Percentiles rank a stretch among this genome's conserved stretches.
Conservation (phyloP, 768 basidiomycete species). For the Aureoboletus auriporus region DNA sequence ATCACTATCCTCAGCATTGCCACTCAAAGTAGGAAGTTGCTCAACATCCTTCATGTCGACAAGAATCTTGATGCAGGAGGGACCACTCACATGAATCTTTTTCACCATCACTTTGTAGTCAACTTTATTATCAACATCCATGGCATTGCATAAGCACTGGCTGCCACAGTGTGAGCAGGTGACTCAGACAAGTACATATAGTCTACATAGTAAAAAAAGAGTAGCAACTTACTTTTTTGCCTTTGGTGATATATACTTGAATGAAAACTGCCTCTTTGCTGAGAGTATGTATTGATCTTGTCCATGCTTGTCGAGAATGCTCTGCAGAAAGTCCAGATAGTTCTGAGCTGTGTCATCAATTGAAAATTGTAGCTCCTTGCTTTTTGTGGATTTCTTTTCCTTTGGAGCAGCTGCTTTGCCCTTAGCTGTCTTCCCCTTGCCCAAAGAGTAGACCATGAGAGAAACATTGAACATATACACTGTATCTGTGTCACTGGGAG, state of each 20-base stretch:
- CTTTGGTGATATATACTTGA: constrained; percentile 7
- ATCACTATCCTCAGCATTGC: background rate
- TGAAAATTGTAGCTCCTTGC: constrained; percentile 11
- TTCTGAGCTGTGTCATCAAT: too few relatives aligned
- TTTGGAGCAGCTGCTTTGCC: background rate
- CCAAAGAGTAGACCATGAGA: too few relatives aligned
- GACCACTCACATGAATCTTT: constrained; percentile 1
- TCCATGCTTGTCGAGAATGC: constrained; percentile 10
- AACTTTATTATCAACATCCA: constrained; percentile 6
- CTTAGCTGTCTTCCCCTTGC: background rate
- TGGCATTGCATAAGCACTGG: background rate
- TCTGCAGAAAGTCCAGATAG: constrained; percentile 6
- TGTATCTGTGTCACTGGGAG: too few relatives aligned
- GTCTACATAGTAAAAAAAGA: background rate
- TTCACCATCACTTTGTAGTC: constrained; percentile 14
- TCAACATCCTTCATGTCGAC: constrained; percentile 5
- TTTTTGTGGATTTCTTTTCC: constrained; percentile 3
- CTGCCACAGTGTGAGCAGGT: background rate
- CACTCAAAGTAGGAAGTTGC: background rate
- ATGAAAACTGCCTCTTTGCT: constrained; percentile 20
- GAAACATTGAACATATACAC: too few relatives aligned
- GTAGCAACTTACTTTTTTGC: background rate
- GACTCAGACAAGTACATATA: background rate
- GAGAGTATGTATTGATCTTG: too few relatives aligned
- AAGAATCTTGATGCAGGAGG: background rate